These are phyloP conservation scores for Trichoderma arundinaceum DNA, from an alignment of 2,329 filamentous ascomycete species.

Conservation along the genomic window DNA sequence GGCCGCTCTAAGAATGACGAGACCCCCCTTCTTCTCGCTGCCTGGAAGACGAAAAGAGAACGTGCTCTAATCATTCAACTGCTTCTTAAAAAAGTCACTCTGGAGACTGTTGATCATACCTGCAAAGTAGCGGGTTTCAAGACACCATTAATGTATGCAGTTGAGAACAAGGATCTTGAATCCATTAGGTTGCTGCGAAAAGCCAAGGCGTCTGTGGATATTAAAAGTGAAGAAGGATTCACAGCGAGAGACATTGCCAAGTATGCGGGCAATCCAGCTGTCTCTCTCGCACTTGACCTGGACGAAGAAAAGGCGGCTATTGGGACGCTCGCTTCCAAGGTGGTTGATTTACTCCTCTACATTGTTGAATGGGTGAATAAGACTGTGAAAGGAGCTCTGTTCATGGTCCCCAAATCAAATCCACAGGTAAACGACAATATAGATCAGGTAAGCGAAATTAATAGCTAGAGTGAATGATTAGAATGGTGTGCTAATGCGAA, in stretches of 20 bases:
- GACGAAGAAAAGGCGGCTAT: background rate
- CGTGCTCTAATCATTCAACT: background rate
- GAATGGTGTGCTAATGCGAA: background rate
- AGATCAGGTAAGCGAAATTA: background rate
- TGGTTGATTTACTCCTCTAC: background rate
- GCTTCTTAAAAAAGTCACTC: background rate
- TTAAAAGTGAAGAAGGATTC: background rate
- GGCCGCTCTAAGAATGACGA: background rate
- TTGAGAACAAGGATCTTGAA: conserved; percentile 7
- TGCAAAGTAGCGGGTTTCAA: background rate
- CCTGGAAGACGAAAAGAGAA: conserved; percentile 8
- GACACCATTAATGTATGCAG: background rate
- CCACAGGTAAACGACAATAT: background rate
- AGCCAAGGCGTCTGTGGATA: background rate
- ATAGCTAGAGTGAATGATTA: too few species aligned
- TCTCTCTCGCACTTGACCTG: background rate
- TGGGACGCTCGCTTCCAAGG: background rate
- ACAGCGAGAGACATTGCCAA: background rate
- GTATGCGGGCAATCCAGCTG: background rate
- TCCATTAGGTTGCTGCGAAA: background rate
- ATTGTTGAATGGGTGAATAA: conserved; percentile 5
- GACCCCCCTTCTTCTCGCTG: conserved; percentile 10
- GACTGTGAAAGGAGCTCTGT: background rate
- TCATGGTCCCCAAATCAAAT: background rate
- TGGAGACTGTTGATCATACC: background rate